Evolutionary conservation across 2,329 filamentous ascomycete species (phyloP), one percentile per base, ranked within the genome.

Genomic region (Colletotrichum sublineola): DNA sequence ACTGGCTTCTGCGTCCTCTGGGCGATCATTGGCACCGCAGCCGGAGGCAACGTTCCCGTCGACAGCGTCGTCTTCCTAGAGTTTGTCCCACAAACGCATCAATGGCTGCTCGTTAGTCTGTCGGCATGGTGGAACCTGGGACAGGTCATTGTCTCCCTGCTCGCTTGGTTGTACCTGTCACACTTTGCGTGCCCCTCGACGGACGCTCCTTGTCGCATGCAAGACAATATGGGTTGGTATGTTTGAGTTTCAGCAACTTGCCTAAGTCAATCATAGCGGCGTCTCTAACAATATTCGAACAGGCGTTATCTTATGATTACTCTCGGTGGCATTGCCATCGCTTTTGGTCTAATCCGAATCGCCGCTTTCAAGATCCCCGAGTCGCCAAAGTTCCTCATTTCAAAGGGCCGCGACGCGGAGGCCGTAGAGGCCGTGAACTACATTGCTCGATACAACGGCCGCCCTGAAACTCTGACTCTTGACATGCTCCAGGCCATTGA

Each of bases 1-100:
- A 85, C 85, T 1, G 86, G 86, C 0, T 85, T 90, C 42, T 87
- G 86, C 8, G 79, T 82, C 2, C 87, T 92, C 69, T 88, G 87
- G 20, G 88, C 89, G 11, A 79, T 87, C 48, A 79, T 84, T 8
- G 83, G 83, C 9, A 80, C 80, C 1, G 82, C 79, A 1, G 84
- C 82, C 8, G 85, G 85, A 20, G 86, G 86, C 9, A 88, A 88
- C 67, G 80, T 87, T 11, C 83, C 86, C 20, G 82, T 88, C 57
- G 86, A 88, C 77, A 85, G 83, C 42, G 84, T 85, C 72, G 84
- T 88, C 52, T 87, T 88, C 75, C 79, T 88, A 29, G 86, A 88
- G 71, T 87, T 86, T 74, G 80, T 87, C 0, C 86, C 86, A 0
- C 79, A 81, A 58, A 80, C 79, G 36, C 82, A 86, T 62, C 85